Percentiles rank a stretch among this genome's conserved stretches.
Evolutionary conservation across 169 alveolate species (phyloP).

Genomic region (Theileria parva): DNA sequence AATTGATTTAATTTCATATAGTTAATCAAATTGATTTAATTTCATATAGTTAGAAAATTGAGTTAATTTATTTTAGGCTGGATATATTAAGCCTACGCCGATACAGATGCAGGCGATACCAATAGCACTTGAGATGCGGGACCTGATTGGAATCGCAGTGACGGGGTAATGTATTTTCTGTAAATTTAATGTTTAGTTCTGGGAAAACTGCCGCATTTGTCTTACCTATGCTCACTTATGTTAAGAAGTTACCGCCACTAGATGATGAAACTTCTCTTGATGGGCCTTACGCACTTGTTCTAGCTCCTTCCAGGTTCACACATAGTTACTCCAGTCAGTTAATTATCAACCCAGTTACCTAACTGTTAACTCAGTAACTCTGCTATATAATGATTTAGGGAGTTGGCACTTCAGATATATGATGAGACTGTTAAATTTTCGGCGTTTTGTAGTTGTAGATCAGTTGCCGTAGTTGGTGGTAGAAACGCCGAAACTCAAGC

Average conservation of each 20-base stretch:
- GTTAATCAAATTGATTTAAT: slow-evolving; percentile 27
- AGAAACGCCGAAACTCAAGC: slow-evolving; percentile 91
- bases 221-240: slow-evolving; percentile 91
- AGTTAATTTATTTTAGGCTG: slow-evolving; percentile 29
- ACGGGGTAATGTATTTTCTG: slow-evolving; percentile 87
- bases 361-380: background rate
- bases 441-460: slow-evolving; percentile 78
- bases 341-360: background rate
- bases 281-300: slow-evolving; percentile 93
- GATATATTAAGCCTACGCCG: slow-evolving; percentile 90
- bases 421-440: slow-evolving; percentile 89
- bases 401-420: slow-evolving; percentile 91
- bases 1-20: slow-evolving; percentile 32
- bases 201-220: slow-evolving; percentile 96
- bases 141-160: slow-evolving; percentile 97
- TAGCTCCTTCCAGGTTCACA: slow-evolving; percentile 89
- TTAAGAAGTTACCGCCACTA: slow-evolving; percentile 86
- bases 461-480: slow-evolving; percentile 96
- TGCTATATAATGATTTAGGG: slow-evolving; percentile 69
- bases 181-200: slow-evolving; percentile 32
- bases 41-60: no score
- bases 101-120: slow-evolving; percentile 97
- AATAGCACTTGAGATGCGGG: slow-evolving; percentile 88
- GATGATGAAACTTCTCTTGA: slow-evolving; percentile 88
- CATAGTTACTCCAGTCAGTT: background rate